Percentiles rank a stretch among this genome's conserved stretches.
These are phyloP conservation scores for Candida arabinofermentans DNA, from an alignment of 805 yeast species.

Conservation along the genomic window DNA sequence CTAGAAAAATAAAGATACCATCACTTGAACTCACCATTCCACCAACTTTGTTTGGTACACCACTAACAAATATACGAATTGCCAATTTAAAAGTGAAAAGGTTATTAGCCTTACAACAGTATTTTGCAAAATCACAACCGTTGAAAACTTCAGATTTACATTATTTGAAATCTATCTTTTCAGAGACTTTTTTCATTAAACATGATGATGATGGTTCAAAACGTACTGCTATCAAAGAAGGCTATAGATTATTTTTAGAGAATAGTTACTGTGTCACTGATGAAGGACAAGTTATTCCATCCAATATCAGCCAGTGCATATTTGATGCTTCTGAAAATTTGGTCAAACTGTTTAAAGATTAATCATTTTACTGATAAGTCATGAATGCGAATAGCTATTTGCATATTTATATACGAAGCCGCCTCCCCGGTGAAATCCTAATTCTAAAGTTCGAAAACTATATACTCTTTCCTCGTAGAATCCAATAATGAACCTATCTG, in stretches of 20 bases:
- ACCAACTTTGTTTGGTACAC: conserved; percentile 23
- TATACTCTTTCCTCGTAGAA: conserved; percentile 35
- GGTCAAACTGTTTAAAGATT: conserved; percentile 6
- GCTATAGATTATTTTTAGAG: conserved; percentile 15
- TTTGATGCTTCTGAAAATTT: conserved; percentile 10
- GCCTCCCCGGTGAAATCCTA: no score
- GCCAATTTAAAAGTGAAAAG: conserved; percentile 14
- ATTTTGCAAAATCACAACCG: conserved; percentile 14
- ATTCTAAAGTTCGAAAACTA: conserved; percentile 27
- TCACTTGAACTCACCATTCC: conserved; percentile 6
- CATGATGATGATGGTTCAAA: neutral
- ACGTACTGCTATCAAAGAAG: conserved; percentile 3
- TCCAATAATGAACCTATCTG: conserved; percentile 40
- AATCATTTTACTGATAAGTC: neutral
- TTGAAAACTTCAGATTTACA: conserved; percentile 6
- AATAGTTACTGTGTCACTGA: conserved; percentile 10
- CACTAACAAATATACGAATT: conserved; percentile 14
- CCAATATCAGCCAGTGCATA: conserved; percentile 5
- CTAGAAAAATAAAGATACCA: conserved; percentile 13
- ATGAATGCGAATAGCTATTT: conserved; percentile 1
- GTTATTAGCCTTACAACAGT: conserved; percentile 12
- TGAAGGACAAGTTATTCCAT: conserved; percentile 12
- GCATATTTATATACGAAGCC: no score
- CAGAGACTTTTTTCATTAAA: neutral
- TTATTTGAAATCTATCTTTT: neutral